These are phyloP conservation scores for Epichloe baconii DNA, from an alignment of 2,329 filamentous ascomycete species.

Conservation along the genomic window DNA sequence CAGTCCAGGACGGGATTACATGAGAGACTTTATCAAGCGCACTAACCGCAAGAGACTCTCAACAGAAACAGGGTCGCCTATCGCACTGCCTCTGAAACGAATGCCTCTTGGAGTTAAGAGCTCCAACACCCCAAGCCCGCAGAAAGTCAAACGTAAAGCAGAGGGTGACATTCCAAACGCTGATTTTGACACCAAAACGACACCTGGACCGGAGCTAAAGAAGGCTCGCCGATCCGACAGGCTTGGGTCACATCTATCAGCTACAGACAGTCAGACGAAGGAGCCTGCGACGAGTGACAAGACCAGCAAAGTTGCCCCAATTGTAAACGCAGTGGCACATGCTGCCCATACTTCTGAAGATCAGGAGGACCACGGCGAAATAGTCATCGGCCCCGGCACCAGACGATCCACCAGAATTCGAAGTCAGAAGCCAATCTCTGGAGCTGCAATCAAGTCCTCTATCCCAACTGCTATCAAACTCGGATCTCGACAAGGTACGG, in stretches of 20 bases:
- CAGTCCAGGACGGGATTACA: conserved; percentile 22
- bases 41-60: conserved; percentile 16
- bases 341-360: not conserved
- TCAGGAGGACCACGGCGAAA: conserved; percentile 8
- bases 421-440: conserved; percentile 7
- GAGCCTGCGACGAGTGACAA: not conserved
- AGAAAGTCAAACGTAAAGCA: conserved; percentile 20
- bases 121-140: conserved; percentile 22
- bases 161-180: conserved; percentile 10
- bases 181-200: conserved; percentile 12
- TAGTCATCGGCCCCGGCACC: conserved; percentile 8
- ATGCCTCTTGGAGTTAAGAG: conserved; percentile 21
- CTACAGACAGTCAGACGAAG: not conserved
- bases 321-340: not conserved
- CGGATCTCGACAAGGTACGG: conserved; percentile 11
- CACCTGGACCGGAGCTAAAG: conserved; percentile 12
- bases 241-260: not conserved
- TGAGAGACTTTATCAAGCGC: conserved; percentile 24
- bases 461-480: conserved; percentile 23
- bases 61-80: conserved; percentile 19
- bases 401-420: conserved; percentile 23
- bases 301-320: not conserved
- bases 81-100: conserved; percentile 14
- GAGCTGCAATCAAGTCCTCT: conserved; percentile 16
- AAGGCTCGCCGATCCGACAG: conserved; percentile 12